These are phyloP conservation scores for Tulasnella sp. DNA, from an alignment of 768 basidiomycete species.

Conservation along the genomic window DNA sequence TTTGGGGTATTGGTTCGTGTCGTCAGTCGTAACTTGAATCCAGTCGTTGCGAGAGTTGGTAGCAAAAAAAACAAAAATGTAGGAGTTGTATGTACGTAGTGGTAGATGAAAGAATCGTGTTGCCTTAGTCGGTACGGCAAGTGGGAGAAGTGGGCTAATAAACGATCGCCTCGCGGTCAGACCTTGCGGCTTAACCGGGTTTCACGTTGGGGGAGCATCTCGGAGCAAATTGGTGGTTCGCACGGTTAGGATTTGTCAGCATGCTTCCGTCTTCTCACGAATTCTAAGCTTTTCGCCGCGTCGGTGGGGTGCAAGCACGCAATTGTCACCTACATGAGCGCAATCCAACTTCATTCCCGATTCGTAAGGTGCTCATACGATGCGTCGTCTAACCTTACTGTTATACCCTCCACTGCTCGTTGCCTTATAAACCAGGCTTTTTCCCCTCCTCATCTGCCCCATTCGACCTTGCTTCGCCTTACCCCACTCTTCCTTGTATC, in stretches of 20 bases:
- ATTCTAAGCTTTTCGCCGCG: not conserved
- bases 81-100: not conserved
- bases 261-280: not conserved
- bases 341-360: not conserved
- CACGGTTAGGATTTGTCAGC: not conserved
- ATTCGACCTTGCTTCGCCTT: not conserved
- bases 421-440: not conserved
- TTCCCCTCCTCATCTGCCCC: not conserved
- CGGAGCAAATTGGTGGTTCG: not conserved
- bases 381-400: not conserved
- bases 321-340: not conserved
- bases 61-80: not conserved
- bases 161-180: not conserved
- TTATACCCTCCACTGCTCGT: not conserved
- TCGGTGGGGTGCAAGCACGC: slow-evolving; percentile 1
- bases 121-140: not conserved
- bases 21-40: not conserved
- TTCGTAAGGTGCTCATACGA: not conserved
- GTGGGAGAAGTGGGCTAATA: not conserved
- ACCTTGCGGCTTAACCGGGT: not conserved
- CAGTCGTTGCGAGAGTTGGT: not conserved
- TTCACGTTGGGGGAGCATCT: not conserved
- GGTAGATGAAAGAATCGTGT: not conserved
- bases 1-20: not conserved
- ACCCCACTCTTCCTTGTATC: not conserved